These are phyloP conservation scores for Citrus mangshanensis DNA, from an alignment of 345 rosid genomes.

Conservation along the genomic window DNA sequence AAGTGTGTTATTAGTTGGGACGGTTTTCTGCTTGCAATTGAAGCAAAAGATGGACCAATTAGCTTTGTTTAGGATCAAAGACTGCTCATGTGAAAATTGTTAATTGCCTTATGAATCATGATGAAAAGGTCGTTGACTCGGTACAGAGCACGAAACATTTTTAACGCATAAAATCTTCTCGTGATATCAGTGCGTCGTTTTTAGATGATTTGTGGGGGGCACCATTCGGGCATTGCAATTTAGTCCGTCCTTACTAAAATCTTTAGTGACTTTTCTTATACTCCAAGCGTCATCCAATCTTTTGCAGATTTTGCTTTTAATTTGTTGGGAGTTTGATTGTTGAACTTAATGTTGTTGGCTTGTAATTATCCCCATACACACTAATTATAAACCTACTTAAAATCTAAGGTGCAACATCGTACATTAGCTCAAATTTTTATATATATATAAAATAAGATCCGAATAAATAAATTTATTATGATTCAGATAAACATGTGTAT, in stretches of 20 bases:
- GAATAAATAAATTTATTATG: too few relatives aligned
- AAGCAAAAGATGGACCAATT: not conserved
- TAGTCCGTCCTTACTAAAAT: not conserved
- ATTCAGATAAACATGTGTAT: not conserved
- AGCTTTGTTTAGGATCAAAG: not conserved
- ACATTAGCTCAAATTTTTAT: too few relatives aligned
- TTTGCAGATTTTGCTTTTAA: not conserved
- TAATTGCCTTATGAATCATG: not conserved
- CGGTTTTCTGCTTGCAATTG: not conserved
- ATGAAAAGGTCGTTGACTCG: slow-evolving; percentile 5
- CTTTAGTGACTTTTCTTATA: slow-evolving; percentile 19
- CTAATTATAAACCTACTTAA: not conserved
- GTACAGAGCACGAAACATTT: too few relatives aligned
- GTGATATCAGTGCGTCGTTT: not conserved
- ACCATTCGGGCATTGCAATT: not conserved
- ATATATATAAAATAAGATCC: too few relatives aligned
- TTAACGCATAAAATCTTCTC: too few relatives aligned
- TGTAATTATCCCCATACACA: not conserved
- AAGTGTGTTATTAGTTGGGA: not conserved
- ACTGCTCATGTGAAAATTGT: not conserved
- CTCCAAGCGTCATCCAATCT: slow-evolving; percentile 20
- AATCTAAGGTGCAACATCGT: not conserved
- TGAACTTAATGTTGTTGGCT: not conserved
- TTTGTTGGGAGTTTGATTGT: slow-evolving; percentile 11
- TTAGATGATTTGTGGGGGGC: not conserved